Conservation (phyloP, 371 early-diverging fungal species). For the Haplosporangium sp. region DNA sequence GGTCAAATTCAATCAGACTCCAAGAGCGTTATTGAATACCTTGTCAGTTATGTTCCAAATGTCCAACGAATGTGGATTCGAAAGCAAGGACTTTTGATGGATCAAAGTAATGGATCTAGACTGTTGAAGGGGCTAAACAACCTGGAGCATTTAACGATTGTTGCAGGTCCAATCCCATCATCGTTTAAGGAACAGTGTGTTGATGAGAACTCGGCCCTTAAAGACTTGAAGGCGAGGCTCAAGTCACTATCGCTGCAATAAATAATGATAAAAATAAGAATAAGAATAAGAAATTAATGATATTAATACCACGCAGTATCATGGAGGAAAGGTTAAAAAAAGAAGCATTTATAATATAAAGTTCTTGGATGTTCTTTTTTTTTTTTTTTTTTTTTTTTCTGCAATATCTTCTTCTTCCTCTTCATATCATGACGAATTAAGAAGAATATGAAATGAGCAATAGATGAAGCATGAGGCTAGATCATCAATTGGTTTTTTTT, state of each 20-base stretch:
- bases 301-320: no score
- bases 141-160: conserved; percentile 4
- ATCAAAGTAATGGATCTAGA: conserved; percentile 5
- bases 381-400: no score
- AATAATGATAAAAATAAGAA: background rate
- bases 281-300: background rate
- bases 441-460: background rate
- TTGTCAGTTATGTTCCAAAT: conserved; percentile 3
- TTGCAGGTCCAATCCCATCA: background rate
- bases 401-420: no score
- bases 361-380: no score
- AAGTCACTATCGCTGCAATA: background rate
- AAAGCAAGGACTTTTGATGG: conserved; percentile 4
- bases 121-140: conserved; percentile 1
- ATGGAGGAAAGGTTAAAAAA: no score
- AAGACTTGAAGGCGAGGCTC: conserved; percentile 3
- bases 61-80: conserved; percentile 4
- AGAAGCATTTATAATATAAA: no score
- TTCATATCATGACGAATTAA: no score
- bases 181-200: background rate
- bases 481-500: background rate
- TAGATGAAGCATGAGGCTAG: background rate
- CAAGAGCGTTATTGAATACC: conserved; percentile 7
- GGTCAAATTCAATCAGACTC: background rate
- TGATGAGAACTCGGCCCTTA: background rate